These are phyloP conservation scores for Cucurbita maxima DNA, from an alignment of 306 rosid genomes.

Conservation along the genomic window DNA sequence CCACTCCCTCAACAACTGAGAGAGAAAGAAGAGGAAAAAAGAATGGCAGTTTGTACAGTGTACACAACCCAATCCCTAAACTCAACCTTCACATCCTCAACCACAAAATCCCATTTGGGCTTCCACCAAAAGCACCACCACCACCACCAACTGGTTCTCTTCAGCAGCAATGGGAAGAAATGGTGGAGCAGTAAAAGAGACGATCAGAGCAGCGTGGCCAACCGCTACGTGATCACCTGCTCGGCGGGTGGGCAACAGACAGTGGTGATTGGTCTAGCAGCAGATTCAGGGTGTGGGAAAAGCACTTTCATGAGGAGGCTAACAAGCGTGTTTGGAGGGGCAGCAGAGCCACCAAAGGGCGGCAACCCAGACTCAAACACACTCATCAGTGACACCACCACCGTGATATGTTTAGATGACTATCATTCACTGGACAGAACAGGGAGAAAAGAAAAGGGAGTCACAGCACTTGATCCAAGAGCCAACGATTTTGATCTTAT, in stretches of 20 bases:
- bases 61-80: slow-evolving; percentile 70
- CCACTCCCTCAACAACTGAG: slow-evolving; percentile 12
- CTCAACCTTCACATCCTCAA: slow-evolving; percentile 37
- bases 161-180: slow-evolving; percentile 28
- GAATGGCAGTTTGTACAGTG: slow-evolving; percentile 54
- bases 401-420: slow-evolving; percentile 91
- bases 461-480: slow-evolving; percentile 92
- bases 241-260: slow-evolving; percentile 46
- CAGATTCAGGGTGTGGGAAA: slow-evolving; percentile 96
- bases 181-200: slow-evolving; percentile 10
- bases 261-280: slow-evolving; percentile 88
- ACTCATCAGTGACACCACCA: slow-evolving; percentile 87
- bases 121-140: slow-evolving; percentile 58
- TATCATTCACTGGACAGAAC: slow-evolving; percentile 90
- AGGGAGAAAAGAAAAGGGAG: slow-evolving; percentile 84
- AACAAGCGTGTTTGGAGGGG: slow-evolving; percentile 92
- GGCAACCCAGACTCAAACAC: slow-evolving; percentile 98
- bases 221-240: slow-evolving; percentile 49
- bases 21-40: background rate
- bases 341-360: slow-evolving; percentile 89
- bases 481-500: slow-evolving; percentile 90
- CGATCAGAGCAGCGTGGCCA: background rate
- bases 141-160: slow-evolving; percentile 31
- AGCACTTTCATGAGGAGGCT: slow-evolving; percentile 97
- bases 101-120: slow-evolving; percentile 46